phyloP scores from a whole-genome alignment of 352 stramenopile genomes.

The Proteromonas lacertae region DNA sequence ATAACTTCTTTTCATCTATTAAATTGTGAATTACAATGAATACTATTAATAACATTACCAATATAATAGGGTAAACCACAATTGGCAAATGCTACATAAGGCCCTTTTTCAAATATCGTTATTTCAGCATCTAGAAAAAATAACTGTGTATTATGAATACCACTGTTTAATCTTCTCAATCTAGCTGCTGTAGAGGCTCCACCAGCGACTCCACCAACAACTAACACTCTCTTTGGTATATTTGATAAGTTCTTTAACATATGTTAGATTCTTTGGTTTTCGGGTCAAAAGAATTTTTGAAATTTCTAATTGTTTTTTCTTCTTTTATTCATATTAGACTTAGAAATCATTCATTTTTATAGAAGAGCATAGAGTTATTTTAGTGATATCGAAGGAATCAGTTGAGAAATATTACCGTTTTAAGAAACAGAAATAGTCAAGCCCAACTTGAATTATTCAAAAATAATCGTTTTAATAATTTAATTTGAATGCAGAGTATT shows the following conservation, averaged over 20 bases:
- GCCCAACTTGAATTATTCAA: too few relatives aligned
- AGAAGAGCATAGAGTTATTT: too few relatives aligned
- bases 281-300: not conserved
- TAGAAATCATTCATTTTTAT: too few relatives aligned
- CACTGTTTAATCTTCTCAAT: conserved; percentile 8
- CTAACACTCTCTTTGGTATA: conserved; percentile 14
- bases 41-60: conserved; percentile 16
- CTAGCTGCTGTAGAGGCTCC: conserved; percentile 19
- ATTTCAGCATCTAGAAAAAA: conserved; percentile 13
- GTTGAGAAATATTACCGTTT: too few relatives aligned
- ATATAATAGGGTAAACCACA: conserved; percentile 27
- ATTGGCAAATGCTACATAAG: conserved; percentile 19
- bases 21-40: conserved; percentile 7
- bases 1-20: conserved; percentile 7
- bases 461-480: too few relatives aligned
- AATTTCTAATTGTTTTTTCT: too few relatives aligned
- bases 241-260: conserved; percentile 4
- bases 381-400: too few relatives aligned
- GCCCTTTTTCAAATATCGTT: conserved; percentile 17
- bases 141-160: conserved; percentile 1
- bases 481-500: too few relatives aligned
- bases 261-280: not conserved
- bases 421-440: too few relatives aligned
- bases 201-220: conserved; percentile 22
- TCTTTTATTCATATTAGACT: too few relatives aligned